These are phyloP conservation scores for Leccinum arenicola DNA, from an alignment of 768 basidiomycete genomes.

Conservation along the genomic window DNA sequence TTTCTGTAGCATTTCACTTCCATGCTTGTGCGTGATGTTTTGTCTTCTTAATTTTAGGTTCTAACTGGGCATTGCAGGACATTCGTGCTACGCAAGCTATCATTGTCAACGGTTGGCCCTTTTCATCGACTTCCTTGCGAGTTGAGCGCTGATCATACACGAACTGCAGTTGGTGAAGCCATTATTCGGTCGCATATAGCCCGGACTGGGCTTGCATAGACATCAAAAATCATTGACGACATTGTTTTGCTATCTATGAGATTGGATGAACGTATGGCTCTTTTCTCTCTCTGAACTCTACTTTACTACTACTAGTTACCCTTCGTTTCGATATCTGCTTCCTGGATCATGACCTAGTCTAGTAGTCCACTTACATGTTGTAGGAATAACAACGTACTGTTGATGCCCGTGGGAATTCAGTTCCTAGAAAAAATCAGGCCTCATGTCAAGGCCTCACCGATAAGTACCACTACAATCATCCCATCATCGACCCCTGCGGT, in stretches of 20 bases:
- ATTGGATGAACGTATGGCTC: conserved; percentile 13
- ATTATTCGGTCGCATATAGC: conserved; percentile 66
- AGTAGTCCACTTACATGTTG: conserved; percentile 19
- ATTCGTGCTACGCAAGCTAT: conserved; percentile 65
- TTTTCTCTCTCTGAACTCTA: conserved; percentile 10
- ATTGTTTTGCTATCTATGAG: conserved; percentile 4
- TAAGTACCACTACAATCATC: neutral
- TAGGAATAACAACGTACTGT: conserved; percentile 17
- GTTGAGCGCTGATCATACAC: conserved; percentile 1
- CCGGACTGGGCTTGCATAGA: conserved; percentile 43
- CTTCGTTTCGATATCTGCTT: conserved; percentile 24
- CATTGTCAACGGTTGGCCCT: conserved; percentile 53
- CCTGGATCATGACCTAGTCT: conserved; percentile 21
- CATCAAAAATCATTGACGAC: neutral
- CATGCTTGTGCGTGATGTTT: conserved; percentile 50
- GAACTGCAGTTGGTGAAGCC: conserved; percentile 54
- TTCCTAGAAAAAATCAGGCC: conserved; percentile 11
- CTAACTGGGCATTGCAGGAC: conserved; percentile 40
- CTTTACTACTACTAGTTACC: conserved; percentile 27
- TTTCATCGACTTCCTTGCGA: neutral
- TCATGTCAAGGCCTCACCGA: neutral
- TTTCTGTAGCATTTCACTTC: conserved; percentile 60
- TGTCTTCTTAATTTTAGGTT: conserved; percentile 1
- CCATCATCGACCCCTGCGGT: neutral
- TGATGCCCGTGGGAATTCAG: conserved; percentile 7